Base-by-base conservation (phyloP, 768 basidiomycete genomes). In the Thelephora ganbajun region DNA sequence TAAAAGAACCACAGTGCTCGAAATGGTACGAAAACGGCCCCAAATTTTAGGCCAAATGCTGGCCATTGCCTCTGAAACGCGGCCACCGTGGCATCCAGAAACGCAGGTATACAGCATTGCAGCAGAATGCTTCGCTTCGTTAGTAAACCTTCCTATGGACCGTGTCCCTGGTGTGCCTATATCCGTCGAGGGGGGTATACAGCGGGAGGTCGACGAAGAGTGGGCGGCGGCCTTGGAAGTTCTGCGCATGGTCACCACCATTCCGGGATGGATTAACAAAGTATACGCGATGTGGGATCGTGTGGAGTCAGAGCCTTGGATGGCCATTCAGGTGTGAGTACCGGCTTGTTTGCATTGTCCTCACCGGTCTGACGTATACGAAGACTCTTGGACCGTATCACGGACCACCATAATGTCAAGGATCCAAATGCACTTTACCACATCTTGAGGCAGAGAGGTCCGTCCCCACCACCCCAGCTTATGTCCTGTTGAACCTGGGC, bases 21-120 rank as follows among this genome's bases (percentile, higher is more conserved):
- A 59, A 5, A 39, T 59, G 4, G n/a, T 58, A 13, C 51, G 55
- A 41, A 43, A 49, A 22, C 49, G 49, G 11, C 55, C 58, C 11
- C 51, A 56, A 13, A 50, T 56, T 14, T 35, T 58, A 16, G 51
- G 56, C 42, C 35, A 51, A 7, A 52, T 65, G 5, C 56, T 63
- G 48, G 50, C 56, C 19, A 57, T 55, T 42, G 63, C 61, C 5
- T 45, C 50, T n/a, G n/a, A 60, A 14, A 26, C 47, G 33, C 54
- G 61, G 30, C 53, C 54, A 5, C 30, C 56, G 6, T 63, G 57
- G 56, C 62, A 64, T 46, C 60, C 62, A 11, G 56, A 62, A 49
- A 54, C 51, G 4, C 42, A 54, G 14, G 50, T 54, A 4, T 53
- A 56, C 42, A 55, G 58, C 14, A 47, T 58, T 4, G 54, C 59